Conservation (phyloP, 495 filamentous ascomycete genomes). For the Talaromyces proteolyticus region DNA sequence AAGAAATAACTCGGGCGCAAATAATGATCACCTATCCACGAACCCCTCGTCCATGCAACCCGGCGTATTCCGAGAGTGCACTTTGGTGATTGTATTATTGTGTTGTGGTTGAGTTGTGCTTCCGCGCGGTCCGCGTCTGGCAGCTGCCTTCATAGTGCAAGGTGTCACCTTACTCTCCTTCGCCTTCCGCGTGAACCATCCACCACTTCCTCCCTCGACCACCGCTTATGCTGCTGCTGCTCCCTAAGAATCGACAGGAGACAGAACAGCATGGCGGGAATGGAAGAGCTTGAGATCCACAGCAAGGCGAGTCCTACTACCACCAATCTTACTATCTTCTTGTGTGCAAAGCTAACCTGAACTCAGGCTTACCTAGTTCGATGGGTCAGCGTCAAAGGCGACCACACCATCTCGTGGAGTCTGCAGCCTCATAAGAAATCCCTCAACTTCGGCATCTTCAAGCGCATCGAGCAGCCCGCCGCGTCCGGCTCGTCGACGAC, state of each 20-base stretch:
- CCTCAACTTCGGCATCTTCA: slow-evolving; percentile 96
- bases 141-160: no score
- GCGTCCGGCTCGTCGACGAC: slow-evolving; percentile 25
- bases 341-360: not conserved
- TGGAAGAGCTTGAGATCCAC: slow-evolving; percentile 96
- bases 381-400: slow-evolving; percentile 86
- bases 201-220: not conserved
- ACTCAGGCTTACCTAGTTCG: slow-evolving; percentile 90
- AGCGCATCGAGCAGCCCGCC: slow-evolving; percentile 71
- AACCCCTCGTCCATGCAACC: no score
- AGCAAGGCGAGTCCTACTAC: slow-evolving; percentile 66
- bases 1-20: no score
- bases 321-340: not conserved
- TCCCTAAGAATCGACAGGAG: no score
- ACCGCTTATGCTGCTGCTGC: not conserved
- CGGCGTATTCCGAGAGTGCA: no score
- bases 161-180: not conserved
- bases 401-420: slow-evolving; percentile 94
- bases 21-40: no score
- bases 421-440: slow-evolving; percentile 97
- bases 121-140: no score
- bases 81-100: no score
- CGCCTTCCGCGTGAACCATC: not conserved
- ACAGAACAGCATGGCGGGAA: slow-evolving; percentile 64
- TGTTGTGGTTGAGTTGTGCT: no score